phyloP scores from a whole-genome alignment of 1,139 yeast genomes.

The Lodderomyces elongisporus region DNA sequence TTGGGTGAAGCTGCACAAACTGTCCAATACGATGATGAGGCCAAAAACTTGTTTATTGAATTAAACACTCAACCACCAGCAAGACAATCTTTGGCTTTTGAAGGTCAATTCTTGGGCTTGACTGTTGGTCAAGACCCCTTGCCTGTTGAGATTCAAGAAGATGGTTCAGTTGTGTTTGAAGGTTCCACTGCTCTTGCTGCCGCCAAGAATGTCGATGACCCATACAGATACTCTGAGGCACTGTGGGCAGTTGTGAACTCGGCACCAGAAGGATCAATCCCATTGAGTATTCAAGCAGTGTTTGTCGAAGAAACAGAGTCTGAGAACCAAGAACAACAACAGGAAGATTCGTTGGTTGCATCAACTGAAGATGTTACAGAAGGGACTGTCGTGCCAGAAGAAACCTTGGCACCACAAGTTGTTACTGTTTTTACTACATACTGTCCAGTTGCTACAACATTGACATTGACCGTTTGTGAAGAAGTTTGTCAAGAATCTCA shows the following conservation, averaged over 20 bases:
- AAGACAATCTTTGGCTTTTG: constrained; percentile 9
- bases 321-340: constrained; percentile 1
- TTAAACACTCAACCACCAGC: constrained; percentile 4
- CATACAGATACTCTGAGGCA: constrained; percentile 32
- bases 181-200: constrained; percentile 32
- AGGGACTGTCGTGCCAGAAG: constrained; percentile 1
- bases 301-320: constrained; percentile 10
- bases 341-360: background rate
- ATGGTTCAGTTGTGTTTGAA: constrained; percentile 23
- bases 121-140: constrained; percentile 14
- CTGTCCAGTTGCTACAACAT: constrained; percentile 11
- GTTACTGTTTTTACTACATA: constrained; percentile 9
- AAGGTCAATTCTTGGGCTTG: constrained; percentile 11
- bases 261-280: constrained; percentile 15
- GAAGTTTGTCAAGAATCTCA: constrained; percentile 6
- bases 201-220: constrained; percentile 38
- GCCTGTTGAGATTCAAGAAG: constrained; percentile 15
- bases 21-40: constrained; percentile 52
- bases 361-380: background rate
- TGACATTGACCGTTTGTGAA: constrained; percentile 10
- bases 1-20: constrained; percentile 15
- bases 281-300: constrained; percentile 14
- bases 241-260: constrained; percentile 20
- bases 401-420: background rate
- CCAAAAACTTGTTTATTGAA: constrained; percentile 36